These are phyloP conservation scores for Pholiota conissans DNA, from an alignment of 768 basidiomycete species.

Conservation along the genomic window DNA sequence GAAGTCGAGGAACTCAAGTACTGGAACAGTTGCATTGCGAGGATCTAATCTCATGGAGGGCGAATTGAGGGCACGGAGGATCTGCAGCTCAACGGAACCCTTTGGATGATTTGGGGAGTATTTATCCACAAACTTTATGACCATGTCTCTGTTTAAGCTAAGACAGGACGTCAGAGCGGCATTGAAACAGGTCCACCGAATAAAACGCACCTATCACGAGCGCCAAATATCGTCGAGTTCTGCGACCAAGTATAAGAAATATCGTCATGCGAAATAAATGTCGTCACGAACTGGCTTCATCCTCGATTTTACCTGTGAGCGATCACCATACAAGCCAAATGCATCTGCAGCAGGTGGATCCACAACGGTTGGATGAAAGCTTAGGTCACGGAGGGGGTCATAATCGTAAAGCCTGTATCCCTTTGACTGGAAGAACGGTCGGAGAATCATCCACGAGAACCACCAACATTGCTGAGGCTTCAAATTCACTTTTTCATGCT, in stretches of 20 bases:
- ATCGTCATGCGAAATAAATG: neutral
- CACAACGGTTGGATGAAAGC: neutral
- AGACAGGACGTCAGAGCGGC: too few relatives aligned
- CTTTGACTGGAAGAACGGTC: neutral
- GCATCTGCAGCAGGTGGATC: neutral
- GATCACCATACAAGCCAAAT: neutral
- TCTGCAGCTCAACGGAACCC: neutral
- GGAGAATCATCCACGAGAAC: neutral
- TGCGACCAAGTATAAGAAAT: neutral
- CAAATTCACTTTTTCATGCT: neutral
- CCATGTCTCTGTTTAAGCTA: neutral
- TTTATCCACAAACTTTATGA: neutral
- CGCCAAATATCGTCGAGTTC: neutral
- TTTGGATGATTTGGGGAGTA: neutral
- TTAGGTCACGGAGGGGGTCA: too few relatives aligned
- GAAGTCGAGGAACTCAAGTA: neutral
- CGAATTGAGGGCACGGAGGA: neutral
- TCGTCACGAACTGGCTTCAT: neutral
- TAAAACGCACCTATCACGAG: neutral
- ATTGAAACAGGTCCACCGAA: too few relatives aligned
- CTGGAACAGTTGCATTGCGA: neutral
- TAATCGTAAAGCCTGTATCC: neutral
- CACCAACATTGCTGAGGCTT: neutral
- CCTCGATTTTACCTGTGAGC: neutral
- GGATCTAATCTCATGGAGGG: neutral